Evolutionary conservation across 2,329 filamentous ascomycete species (phyloP), one percentile per base, ranked within the genome.

Genomic region (Talaromyces albobiverticillius): DNA sequence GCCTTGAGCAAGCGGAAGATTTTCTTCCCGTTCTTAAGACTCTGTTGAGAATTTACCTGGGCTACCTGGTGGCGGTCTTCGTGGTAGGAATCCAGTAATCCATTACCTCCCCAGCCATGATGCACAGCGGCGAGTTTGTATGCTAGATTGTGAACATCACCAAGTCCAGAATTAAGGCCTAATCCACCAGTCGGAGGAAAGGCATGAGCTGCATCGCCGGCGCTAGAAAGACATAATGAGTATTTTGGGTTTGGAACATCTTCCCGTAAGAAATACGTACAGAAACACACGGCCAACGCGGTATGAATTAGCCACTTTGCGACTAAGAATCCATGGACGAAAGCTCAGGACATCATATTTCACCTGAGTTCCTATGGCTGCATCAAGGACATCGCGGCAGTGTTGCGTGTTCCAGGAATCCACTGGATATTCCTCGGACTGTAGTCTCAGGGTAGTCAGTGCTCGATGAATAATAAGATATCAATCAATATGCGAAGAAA

Each of bases 141-240:
- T 0, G 64, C 76, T 0, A 82, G 69, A 55, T 82, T 82, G 29
- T 77, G 68, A 3, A 76, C 74, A 51, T 82, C 79, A 6, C 77
- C 74, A 4, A 82, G 65, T 0, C 79, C 78, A 0, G 74, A 76
- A 59, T 82, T 82, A 68, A 83, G 76, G 2, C 80, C 81, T 52
- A 81, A 79, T 0, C 78, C 80, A 1, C 79, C 80, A 0, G 76
- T 76, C 0, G 78, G 78, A 29, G 71, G 78, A 55, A 83, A 79
- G 6, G 79, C 79, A 57, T 83, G 80, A 1, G 78, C 79, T 3
- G 80, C 79, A 55, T 83, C 81, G 18, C 81, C 80, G 3, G 76
- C 79, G 25, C 63, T 64, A 18, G 20, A n/a, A 14, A 32, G 16
- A 31, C 10, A n/a, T n/a, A n/a, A n/a, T n/a, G n/a, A n/a, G n/a